Evolutionary conservation across 306 rosid species (phyloP), one percentile per base, ranked within the genome.

Genomic region (Clitoria ternatea): DNA sequence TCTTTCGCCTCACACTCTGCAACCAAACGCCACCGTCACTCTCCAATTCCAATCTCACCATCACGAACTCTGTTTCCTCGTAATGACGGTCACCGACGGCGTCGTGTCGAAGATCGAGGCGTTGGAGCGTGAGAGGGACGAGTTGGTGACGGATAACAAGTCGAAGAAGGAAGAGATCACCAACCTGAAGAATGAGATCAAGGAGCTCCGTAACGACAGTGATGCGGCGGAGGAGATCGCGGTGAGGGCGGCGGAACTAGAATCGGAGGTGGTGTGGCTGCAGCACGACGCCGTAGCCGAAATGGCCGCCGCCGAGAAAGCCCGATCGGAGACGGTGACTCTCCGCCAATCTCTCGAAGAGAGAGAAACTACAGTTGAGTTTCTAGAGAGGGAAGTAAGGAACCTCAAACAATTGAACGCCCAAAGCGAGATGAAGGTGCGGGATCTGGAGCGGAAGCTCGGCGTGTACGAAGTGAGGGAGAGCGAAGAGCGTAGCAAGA

Each of bases 361-460:
- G 75, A 84, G 74, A 35, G 89, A 66, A 33, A 57, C 9, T 33
- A 80, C n/a, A 61, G 59, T 83, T 13, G 80, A 70, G 56, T 0
- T 69, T 11, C 29, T 90, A 32, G 87, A 94, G 85, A 82, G 77
- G 18, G 92, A 83, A 80, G 49, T 73, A 5, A 86, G 77, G 17
- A 61, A 18, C 1, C 19, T 83, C 74, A 94, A 80, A 79, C 79
- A 77, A 22, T 29, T 14, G 4, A 87, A 77, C 3, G 60, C 70
- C 0, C 92, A 82, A 76, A 69, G 79, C 7, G 91, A 87, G 50
- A 91, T 74, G 91, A 89, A 76, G 70, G 82, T 79, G 12, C 83
- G 90, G 73, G 95, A 89, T 15, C 67, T 94, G 79, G 99, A 94
- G 86, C 84, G 83, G 74, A 86, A 79, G 47, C 30, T 89, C 17